Evolutionary conservation across 169 alveolate species (phyloP), one percentile per base, ranked within the genome.

Genomic region (Neospora caninum): DNA sequence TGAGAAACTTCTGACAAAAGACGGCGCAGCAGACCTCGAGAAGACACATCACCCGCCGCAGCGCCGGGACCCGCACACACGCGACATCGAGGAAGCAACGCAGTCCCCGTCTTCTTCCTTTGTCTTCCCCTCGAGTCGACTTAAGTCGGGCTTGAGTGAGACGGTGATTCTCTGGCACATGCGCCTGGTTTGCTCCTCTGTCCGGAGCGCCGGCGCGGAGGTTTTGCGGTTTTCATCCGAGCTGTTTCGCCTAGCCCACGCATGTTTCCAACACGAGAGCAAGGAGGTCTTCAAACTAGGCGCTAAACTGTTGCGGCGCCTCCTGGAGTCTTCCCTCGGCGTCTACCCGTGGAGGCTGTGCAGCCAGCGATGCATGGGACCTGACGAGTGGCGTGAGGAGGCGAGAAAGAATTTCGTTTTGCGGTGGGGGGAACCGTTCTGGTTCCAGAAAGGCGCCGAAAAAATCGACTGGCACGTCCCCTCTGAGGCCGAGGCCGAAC

Each of bases 341-440:
- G 53, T 73, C 9, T 91, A 91, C 54, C 92, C 92, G 31, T 53
- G 92, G 92, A 43, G 64, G 39, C 92, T 88, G 42, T 88, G 80
- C 31, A 49, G 69, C 83, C 69, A 39, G 69, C 49, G 92, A 20
- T 88, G 92, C 39, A 88, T 88, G 92, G 82, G 92, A 29, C 34
- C 67, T 58, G 20, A 31, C 18, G 92, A 53, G 80, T 88, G 92
- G 92, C 53, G 27, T 58, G 45, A 53, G 80, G 67, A 25, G 58
- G 27, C 22, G 92, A 49, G 92, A n/a, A 67, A 58, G 54, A 9
- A 25, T 38, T 88, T 88, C 58, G 64, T 88, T 20, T 83, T 88
- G 83, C 83, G 83, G 39, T 88, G 92, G 92, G 92, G 92, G 18
- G 92, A 64, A 41, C 92, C 92, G 41, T 88, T 88, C 58, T 88